Evolutionary conservation across 2,329 filamentous ascomycete genomes (phyloP), one percentile per base, ranked within the genome.

Genomic region (Penicillium verrucosum): DNA sequence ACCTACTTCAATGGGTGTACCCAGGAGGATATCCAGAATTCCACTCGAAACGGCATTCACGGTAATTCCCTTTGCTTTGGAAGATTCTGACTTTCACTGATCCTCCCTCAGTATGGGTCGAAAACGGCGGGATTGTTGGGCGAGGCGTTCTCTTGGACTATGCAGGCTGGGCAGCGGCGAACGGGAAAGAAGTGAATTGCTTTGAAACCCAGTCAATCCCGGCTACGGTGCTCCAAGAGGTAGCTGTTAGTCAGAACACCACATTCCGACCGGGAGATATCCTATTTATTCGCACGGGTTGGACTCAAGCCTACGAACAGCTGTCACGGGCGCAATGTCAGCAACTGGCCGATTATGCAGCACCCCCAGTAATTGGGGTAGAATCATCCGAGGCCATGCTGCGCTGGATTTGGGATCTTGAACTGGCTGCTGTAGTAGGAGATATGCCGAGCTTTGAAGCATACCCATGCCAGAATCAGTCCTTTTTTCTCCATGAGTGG

Each of bases 341-440:
- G 1, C 62, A 74, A 6, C 63, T 79, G 1, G 70, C 71, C 3
- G 65, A 69, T 7, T 66, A 67, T 6, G 59, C 62, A 0, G 56
- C 67, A 0, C 72, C 72, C 0, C 68, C 68, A 0, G 65, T 72
- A 27, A 71, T 77, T 53, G 82, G 82, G 0, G 72, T 84, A 2
- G 75, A 82, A 48, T 78, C 79, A 0, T 78, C 76, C 2, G 72
- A 78, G 16, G 76, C 75, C 5, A 79, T 78, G 7, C 73, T 84
- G 14, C 74, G 77, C 37, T 86, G 83, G 83, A 71, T 85, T 18
- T 86, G 83, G 82, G 79, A 85, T 48, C 72, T 78, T 48, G 72
- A 75, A 14, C 84, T 86, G 61, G 73, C 82, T 0, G 84, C 83
- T 1, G 78, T 85, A 0, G 84, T 79, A 0, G 81, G 82, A 2